Conservation (phyloP, 805 yeast species). For the Pichia kluyveri region DNA sequence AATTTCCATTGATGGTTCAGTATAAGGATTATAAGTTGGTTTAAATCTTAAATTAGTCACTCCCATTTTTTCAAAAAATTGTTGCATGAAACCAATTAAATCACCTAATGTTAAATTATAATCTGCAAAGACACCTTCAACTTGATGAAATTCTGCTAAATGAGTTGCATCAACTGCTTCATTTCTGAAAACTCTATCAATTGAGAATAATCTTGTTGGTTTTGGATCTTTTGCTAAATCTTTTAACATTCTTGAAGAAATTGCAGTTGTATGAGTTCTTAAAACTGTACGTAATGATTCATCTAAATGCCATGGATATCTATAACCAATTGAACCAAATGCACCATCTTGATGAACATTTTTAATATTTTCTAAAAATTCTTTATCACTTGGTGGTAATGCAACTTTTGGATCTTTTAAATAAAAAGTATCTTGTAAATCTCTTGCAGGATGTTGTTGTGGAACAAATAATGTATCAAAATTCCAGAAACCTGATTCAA, state of each 20-base stretch:
- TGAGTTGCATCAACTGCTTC: constrained; percentile 99
- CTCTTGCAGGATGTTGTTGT: constrained; percentile 99
- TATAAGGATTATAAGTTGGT: constrained; percentile 98
- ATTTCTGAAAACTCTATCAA: constrained; percentile 97
- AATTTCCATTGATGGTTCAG: constrained; percentile 97
- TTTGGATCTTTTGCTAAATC: constrained; percentile 79
- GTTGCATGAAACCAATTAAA: constrained; percentile 96
- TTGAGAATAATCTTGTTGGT: constrained; percentile 87
- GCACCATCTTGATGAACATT: constrained; percentile 85
- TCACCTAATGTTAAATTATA: constrained; percentile 92
- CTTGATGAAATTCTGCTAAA: constrained; percentile 98
- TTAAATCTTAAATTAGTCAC: constrained; percentile 91
- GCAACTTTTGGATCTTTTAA: constrained; percentile 86
- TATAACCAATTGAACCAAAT: constrained; percentile 92
- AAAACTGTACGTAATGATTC: constrained; percentile 88
- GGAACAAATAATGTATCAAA: constrained; percentile 95
- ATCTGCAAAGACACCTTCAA: constrained; percentile 98
- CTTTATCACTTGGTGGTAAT: constrained; percentile 71
- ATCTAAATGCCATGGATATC: constrained; percentile 93
- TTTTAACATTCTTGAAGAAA: constrained; percentile 82
- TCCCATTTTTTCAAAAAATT: constrained; percentile 95
- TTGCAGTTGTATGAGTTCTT: constrained; percentile 97
- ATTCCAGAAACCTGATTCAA: constrained; percentile 98
- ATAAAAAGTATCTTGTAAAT: constrained; percentile 96
- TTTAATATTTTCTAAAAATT: constrained; percentile 69